phyloP scores from a whole-genome alignment of 768 basidiomycete genomes.

The Lactifluus pinguis region DNA sequence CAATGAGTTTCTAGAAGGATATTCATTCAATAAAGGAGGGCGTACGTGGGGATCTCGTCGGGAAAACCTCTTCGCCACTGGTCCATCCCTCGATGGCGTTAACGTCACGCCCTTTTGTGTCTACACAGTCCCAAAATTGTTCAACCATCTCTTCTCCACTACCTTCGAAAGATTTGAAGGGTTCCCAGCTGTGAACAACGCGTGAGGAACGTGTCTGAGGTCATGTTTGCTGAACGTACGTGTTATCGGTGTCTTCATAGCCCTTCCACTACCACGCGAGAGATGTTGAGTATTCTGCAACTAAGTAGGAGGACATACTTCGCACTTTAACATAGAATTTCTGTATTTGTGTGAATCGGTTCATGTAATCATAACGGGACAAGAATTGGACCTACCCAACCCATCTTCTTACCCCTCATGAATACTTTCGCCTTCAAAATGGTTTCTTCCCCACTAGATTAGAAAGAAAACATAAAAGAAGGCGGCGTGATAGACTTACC shows the following conservation, averaged over 20 bases:
- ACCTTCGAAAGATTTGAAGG: slow-evolving; percentile 14
- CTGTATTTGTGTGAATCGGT: background rate
- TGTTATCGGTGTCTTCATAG: slow-evolving; percentile 15
- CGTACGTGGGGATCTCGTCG: slow-evolving; percentile 15
- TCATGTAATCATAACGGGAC: background rate
- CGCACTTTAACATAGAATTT: slow-evolving; percentile 18
- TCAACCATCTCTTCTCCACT: slow-evolving; percentile 8
- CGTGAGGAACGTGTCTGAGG: background rate
- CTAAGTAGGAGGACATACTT: background rate
- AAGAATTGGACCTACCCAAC: slow-evolving; percentile 11
- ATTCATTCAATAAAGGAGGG: background rate
- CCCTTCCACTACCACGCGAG: slow-evolving; percentile 17
- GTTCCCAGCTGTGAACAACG: slow-evolving; percentile 16
- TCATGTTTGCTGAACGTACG: slow-evolving; percentile 4
- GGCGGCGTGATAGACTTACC: background rate
- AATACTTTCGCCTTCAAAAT: slow-evolving; percentile 19
- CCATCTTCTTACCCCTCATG: slow-evolving; percentile 19
- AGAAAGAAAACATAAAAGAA: background rate
- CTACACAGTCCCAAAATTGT: slow-evolving; percentile 17
- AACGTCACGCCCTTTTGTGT: slow-evolving; percentile 11
- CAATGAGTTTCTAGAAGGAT: background rate
- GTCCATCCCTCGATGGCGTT: slow-evolving; percentile 11
- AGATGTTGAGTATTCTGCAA: background rate
- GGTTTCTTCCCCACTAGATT: slow-evolving; percentile 2
- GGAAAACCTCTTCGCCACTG: slow-evolving; percentile 17